Evolutionary conservation across 768 basidiomycete species (phyloP).

Genomic region (Russula virescens): DNA sequence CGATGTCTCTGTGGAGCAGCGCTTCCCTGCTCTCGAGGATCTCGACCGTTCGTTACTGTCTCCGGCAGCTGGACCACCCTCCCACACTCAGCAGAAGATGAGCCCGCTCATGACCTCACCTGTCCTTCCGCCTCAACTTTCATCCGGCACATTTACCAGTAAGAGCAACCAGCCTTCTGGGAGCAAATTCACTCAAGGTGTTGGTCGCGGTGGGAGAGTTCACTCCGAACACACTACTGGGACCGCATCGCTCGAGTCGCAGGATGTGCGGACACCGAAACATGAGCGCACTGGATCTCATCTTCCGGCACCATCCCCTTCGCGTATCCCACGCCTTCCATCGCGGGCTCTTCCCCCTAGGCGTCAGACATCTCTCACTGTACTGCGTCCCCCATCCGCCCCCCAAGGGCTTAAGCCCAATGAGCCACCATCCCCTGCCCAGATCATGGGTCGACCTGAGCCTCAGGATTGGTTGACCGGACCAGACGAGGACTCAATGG

Average conservation of each 20-base stretch:
- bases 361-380: conserved; percentile 39
- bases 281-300: conserved; percentile 14
- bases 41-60: conserved; percentile 53
- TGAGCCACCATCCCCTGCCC: conserved; percentile 26
- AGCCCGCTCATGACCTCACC: background rate
- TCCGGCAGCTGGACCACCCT: conserved; percentile 24
- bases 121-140: background rate
- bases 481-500: conserved; percentile 39
- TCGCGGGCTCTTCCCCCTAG: conserved; percentile 45
- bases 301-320: conserved; percentile 19
- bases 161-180: conserved; percentile 1
- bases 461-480: conserved; percentile 74
- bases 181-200: conserved; percentile 10
- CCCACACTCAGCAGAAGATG: conserved; percentile 13
- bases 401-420: background rate
- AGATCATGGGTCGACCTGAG: conserved; percentile 29
- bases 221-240: conserved; percentile 57
- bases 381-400: background rate
- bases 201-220: conserved; percentile 34
- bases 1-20: conserved; percentile 53
- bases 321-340: conserved; percentile 24
- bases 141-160: background rate
- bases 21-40: conserved; percentile 86
- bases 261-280: conserved; percentile 10
- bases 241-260: conserved; percentile 42